Evolutionary conservation across 2,329 filamentous ascomycete genomes (phyloP), one percentile per base, ranked within the genome.

Genomic region (Emericellopsis cladophorae): DNA sequence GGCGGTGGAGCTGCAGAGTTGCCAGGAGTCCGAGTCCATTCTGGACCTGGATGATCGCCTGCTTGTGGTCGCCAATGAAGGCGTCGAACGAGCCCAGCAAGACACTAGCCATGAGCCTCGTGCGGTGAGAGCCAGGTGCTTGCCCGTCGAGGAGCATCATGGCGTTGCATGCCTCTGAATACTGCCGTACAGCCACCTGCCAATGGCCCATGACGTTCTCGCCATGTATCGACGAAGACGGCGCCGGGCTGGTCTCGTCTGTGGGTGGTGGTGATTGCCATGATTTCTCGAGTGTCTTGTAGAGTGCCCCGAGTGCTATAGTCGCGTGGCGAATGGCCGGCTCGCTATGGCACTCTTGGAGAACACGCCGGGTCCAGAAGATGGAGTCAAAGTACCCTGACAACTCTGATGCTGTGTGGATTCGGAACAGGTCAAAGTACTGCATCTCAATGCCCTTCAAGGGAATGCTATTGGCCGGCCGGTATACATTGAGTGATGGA

Each of bases 81-180:
- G 75, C 79, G 54, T 83, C 77, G 45, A 82, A 82, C 54, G 75
- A 81, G n/a, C 76, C 74, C 38, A 83, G 65, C 31, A 83, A 60
- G 31, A 83, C 73, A 40, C 69, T 79, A 14, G 75, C 71, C 66
- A 82, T 80, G n/a, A 82, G 64, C 38, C 67, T 68, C 11, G 65
- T 74, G 49, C 69, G 66, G 54, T 70, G 66, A 14, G 67, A 68
- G 39, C 54, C 57, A 32, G 62, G 56, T 35, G 68, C 66, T 37
- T 65, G 59, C 11, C 61, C 59, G 12, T 61, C 57, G 5, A 67
- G 59, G 36, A 58, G 58, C 40, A 70, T 54, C 36, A 79, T 63
- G 16, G 70, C 64, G 6, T 66, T 67, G 44, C 72, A 62, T 1
- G 77, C 74, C 41, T 70, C 65, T 2, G 70, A 71, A 49, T 81